Conservation (phyloP, 148 eudicot genomes). For the Polygonum aviculare region DNA sequence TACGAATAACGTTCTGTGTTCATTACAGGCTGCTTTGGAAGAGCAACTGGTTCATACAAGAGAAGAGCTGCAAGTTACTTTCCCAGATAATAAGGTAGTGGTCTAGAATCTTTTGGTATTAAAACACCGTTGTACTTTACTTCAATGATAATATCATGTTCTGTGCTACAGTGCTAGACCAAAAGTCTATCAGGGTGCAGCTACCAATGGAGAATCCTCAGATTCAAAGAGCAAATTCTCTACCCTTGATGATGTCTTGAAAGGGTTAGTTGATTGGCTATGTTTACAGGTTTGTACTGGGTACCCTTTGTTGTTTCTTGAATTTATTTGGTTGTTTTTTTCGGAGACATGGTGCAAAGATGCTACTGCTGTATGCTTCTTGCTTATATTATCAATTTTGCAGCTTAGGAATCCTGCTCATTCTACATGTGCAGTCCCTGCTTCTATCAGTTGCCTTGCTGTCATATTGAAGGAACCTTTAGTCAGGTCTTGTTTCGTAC, state of each 20-base stretch:
- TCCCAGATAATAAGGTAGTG: constrained; percentile 66
- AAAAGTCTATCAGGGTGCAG: constrained; percentile 34
- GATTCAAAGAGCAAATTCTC: constrained; percentile 57
- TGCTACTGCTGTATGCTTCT: neutral
- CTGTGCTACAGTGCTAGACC: constrained; percentile 61
- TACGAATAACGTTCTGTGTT: neutral
- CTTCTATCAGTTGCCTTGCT: constrained; percentile 72
- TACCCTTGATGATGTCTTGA: constrained; percentile 68
- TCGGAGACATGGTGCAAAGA: neutral
- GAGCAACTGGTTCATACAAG: constrained; percentile 96
- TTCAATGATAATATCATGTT: neutral
- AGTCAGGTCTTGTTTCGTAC: constrained; percentile 83
- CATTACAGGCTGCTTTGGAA: constrained; percentile 76
- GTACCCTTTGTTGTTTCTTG: neutral
- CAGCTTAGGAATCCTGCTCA: constrained; percentile 92
- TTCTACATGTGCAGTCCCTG: constrained; percentile 63
- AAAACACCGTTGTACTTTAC: neutral
- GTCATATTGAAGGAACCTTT: constrained; percentile 77
- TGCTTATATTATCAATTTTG: constrained; percentile 13
- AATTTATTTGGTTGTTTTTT: neutral
- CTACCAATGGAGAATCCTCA: constrained; percentile 53
- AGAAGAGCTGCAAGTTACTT: constrained; percentile 93
- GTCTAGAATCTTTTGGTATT: neutral
- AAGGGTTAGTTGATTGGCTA: constrained; percentile 85
- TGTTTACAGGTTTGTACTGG: constrained; percentile 66